Conservation (phyloP, 2,329 filamentous ascomycete species). For the Pseudogymnoascus sp. region DNA sequence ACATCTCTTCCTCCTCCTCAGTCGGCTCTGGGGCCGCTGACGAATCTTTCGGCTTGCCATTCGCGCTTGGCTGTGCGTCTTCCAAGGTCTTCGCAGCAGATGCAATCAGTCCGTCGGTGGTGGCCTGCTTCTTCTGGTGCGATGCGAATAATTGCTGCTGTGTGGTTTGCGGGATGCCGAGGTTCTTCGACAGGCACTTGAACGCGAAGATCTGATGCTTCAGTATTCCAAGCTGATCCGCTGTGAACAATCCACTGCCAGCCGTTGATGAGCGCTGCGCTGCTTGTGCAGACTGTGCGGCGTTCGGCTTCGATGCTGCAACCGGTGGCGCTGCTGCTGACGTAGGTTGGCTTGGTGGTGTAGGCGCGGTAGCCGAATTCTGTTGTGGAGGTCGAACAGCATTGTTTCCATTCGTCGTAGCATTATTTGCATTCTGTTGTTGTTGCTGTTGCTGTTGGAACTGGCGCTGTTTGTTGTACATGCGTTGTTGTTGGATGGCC, state of each 20-base stretch:
- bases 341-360: conserved; percentile 16
- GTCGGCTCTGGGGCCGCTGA: conserved; percentile 24
- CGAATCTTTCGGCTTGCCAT: conserved; percentile 30
- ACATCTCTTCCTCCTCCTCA: conserved; percentile 21
- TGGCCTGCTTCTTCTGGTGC: conserved; percentile 49
- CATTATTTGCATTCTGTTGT: conserved; percentile 45
- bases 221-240: conserved; percentile 70
- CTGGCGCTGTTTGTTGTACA: conserved; percentile 33
- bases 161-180: conserved; percentile 67
- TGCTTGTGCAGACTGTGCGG: conserved; percentile 15
- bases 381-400: conserved; percentile 34
- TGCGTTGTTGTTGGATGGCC: conserved; percentile 57
- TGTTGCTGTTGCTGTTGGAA: conserved; percentile 52
- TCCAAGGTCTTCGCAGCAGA: conserved; percentile 22
- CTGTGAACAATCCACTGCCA: conserved; percentile 56
- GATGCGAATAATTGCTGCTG: conserved; percentile 78
- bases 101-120: conserved; percentile 8
- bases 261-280: conserved; percentile 20
- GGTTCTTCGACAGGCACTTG: conserved; percentile 80
- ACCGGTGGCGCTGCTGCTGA: conserved; percentile 21
- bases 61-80: conserved; percentile 31
- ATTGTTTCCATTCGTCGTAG: conserved; percentile 48
- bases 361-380: conserved; percentile 25
- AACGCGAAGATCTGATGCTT: conserved; percentile 86
- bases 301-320: conserved; percentile 18